phyloP scores from a whole-genome alignment of 495 filamentous ascomycete species.

The Clavariopsis aquatica region DNA sequence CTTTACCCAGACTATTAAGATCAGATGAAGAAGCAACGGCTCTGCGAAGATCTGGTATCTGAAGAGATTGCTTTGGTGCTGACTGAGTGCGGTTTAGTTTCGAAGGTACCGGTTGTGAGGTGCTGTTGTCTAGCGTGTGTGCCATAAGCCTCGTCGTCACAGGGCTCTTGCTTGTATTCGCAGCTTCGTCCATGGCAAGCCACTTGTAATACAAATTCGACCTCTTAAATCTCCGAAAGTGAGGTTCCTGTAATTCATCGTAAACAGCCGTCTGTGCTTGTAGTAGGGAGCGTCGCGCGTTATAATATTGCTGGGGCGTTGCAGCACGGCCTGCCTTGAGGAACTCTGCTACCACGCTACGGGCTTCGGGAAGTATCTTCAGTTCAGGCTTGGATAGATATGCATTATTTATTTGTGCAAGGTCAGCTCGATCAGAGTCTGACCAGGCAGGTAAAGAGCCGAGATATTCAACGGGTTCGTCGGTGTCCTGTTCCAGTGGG shows the following conservation, averaged over 20 bases:
- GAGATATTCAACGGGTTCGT: conserved; percentile 64
- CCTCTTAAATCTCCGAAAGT: conserved; percentile 84
- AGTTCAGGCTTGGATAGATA: conserved; percentile 84
- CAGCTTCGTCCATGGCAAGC: conserved; percentile 81
- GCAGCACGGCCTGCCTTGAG: conserved; percentile 74
- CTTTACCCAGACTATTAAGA: conserved; percentile 49
- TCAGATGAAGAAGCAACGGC: conserved; percentile 62
- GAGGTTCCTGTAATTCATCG: conserved; percentile 74
- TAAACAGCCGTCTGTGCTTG: conserved; percentile 79
- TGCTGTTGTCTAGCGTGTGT: conserved; percentile 33
- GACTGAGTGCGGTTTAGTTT: conserved; percentile 35
- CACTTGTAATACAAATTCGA: conserved; percentile 96
- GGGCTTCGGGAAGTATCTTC: conserved; percentile 68
- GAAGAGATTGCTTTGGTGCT: conserved; percentile 13
- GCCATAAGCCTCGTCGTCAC: conserved; percentile 29
- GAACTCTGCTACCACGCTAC: conserved; percentile 70
- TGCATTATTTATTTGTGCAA: conserved; percentile 84
- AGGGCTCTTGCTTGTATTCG: conserved; percentile 39
- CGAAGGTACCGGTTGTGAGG: conserved; percentile 26
- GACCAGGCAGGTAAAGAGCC: conserved; percentile 73
- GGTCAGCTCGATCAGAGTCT: conserved; percentile 78
- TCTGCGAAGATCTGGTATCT: conserved; percentile 54
- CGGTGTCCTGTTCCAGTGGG: conserved; percentile 84
- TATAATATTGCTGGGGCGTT: conserved; percentile 76
- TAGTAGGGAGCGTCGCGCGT: conserved; percentile 78